Conservation (phyloP, 2,329 filamentous ascomycete genomes). For the Xylariaceae sp. region DNA sequence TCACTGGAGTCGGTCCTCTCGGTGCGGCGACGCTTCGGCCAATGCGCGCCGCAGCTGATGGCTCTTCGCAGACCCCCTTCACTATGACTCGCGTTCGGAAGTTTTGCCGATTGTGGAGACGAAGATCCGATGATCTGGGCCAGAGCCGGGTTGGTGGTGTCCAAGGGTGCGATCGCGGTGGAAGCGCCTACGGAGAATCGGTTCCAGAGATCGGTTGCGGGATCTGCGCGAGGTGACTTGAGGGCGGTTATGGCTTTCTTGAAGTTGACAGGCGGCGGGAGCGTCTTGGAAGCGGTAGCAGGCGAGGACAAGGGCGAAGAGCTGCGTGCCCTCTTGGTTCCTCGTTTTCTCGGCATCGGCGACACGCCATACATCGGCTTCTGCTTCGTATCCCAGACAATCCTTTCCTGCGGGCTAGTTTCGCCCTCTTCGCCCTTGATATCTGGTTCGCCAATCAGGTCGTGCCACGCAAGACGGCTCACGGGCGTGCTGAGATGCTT, state of each 20-base stretch:
- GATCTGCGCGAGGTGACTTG: conserved; percentile 64
- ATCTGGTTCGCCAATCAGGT: conserved; percentile 47
- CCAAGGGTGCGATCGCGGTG: conserved; percentile 38
- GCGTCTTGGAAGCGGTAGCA: conserved; percentile 39
- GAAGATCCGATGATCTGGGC: conserved; percentile 65
- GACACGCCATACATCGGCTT: conserved; percentile 41
- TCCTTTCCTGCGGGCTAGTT: conserved; percentile 54
- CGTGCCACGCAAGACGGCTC: conserved; percentile 51
- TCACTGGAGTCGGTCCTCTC: conserved; percentile 42
- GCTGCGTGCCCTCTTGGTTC: conserved; percentile 65
- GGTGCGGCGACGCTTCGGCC: conserved; percentile 64
- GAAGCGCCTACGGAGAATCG: conserved; percentile 57
- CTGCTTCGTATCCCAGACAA: conserved; percentile 55
- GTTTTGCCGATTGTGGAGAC: conserved; percentile 56
- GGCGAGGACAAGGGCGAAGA: conserved; percentile 70
- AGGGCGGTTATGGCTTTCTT: conserved; percentile 54
- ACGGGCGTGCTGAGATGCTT: conserved; percentile 43
- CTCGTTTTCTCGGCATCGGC: conserved; percentile 44
- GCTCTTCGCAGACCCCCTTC: conserved; percentile 54
- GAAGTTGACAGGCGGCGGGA: conserved; percentile 49
- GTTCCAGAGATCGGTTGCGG: conserved; percentile 71
- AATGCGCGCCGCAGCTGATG: conserved; percentile 64
- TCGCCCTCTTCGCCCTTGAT: conserved; percentile 41
- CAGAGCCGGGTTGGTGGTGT: conserved; percentile 51
- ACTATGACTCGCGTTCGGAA: conserved; percentile 36